Evolutionary conservation across 78 protist species (phyloP).

Genomic region (Monosiga brevicollis): DNA sequence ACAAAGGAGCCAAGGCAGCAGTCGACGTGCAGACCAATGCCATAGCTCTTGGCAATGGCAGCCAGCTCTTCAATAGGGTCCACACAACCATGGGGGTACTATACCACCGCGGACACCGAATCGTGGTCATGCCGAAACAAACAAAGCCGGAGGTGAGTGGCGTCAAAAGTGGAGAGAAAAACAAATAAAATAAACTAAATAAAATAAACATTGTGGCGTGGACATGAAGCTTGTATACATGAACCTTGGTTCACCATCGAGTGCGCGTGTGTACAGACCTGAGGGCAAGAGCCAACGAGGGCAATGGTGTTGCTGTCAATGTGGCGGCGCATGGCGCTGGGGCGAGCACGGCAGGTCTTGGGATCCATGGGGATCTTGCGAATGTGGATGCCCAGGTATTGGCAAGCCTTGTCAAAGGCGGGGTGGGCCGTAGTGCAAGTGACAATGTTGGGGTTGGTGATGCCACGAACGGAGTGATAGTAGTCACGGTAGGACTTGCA

Average conservation of each 20-base stretch:
- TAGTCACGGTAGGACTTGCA: not conserved
- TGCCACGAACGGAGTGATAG: not conserved
- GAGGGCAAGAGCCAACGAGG: slow-evolving; percentile 46
- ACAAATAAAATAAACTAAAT: not conserved
- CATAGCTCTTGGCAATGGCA: not conserved
- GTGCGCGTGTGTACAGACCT: not conserved
- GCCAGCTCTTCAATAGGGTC: slow-evolving; percentile 34
- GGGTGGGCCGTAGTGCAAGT: slow-evolving; percentile 31
- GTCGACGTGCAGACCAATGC: slow-evolving; percentile 48
- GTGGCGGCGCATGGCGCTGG: not conserved
- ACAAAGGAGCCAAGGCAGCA: slow-evolving; percentile 59
- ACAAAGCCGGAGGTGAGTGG: not conserved
- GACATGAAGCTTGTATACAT: not conserved
- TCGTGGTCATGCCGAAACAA: not conserved
- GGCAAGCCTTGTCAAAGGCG: slow-evolving; percentile 57
- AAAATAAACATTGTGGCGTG: not conserved
- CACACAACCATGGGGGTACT: slow-evolving; percentile 19
- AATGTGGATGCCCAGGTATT: slow-evolving; percentile 24
- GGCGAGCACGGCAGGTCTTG: not conserved
- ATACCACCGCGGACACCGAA: too few species aligned
- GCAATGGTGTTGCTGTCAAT: slow-evolving; percentile 33
- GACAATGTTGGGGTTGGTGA: slow-evolving; percentile 14
- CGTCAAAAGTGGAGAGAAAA: not conserved
- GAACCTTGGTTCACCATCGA: not conserved
- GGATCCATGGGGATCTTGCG: not conserved